Conservation (phyloP, 2,329 filamentous ascomycete species). For the Aspergillus costaricaensis region DNA sequence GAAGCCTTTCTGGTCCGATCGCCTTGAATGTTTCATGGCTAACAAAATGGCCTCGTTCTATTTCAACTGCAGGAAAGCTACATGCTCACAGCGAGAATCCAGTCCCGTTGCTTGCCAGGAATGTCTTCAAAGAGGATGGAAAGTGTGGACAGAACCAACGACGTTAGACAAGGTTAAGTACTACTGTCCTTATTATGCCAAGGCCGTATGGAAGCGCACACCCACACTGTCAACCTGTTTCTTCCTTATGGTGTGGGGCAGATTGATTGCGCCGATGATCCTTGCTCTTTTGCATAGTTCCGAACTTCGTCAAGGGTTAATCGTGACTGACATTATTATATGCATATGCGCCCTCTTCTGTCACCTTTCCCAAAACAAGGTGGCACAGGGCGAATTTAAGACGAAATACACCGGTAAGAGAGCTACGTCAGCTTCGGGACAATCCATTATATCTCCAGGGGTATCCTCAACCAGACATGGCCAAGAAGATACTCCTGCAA, state of each 20-base stretch:
- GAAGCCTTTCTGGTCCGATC: conserved; percentile 17
- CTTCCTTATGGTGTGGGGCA: not conserved
- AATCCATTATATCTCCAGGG: not conserved
- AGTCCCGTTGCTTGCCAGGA: conserved; percentile 11
- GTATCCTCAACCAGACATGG: not conserved
- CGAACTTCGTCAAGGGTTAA: no score
- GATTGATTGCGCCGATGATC: not conserved
- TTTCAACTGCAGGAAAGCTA: conserved; percentile 5
- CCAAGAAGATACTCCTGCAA: not conserved
- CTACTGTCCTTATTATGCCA: conserved; percentile 9
- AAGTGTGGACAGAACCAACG: conserved; percentile 12
- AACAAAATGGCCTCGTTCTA: conserved; percentile 7
- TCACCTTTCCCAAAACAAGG: not conserved
- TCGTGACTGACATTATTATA: not conserved
- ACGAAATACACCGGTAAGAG: not conserved
- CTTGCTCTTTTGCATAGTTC: not conserved
- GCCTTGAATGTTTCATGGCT: conserved; percentile 8
- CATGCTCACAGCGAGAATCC: not conserved
- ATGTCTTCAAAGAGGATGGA: conserved; percentile 19
- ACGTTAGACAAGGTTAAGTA: conserved; percentile 5
- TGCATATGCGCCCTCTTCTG: not conserved
- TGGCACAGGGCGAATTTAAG: not conserved
- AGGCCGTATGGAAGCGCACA: not conserved
- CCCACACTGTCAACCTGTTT: not conserved
- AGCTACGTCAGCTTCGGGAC: not conserved